phyloP scores from a whole-genome alignment of 768 basidiomycete genomes.

The Strobilomyces echinocephalus region DNA sequence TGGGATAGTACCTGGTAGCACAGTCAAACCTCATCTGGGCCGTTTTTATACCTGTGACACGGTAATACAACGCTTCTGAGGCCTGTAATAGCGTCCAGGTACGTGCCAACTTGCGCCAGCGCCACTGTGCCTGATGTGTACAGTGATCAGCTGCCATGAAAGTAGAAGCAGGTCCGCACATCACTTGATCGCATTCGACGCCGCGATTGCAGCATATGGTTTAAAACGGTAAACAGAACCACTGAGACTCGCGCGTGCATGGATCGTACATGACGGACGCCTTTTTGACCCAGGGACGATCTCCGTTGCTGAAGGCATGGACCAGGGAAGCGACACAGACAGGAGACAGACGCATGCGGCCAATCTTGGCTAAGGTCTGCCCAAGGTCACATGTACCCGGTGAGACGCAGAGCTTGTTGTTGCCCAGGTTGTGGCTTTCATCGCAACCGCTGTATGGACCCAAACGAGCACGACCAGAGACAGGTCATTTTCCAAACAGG shows the following conservation, averaged over 20 bases:
- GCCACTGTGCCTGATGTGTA: conserved; percentile 57
- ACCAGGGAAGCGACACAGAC: background rate
- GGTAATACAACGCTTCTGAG: conserved; percentile 60
- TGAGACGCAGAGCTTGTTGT: conserved; percentile 63
- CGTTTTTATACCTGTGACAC: too few species aligned
- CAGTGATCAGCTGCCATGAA: conserved; percentile 1
- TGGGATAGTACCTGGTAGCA: too few species aligned
- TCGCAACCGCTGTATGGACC: conserved; percentile 16
- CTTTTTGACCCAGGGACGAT: conserved; percentile 44
- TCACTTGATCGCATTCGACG: conserved; percentile 74
- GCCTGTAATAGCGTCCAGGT: conserved; percentile 91
- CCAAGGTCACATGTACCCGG: conserved; percentile 76
- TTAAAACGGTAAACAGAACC: conserved; percentile 69
- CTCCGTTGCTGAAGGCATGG: background rate
- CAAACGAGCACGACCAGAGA: background rate
- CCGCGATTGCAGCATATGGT: conserved; percentile 84
- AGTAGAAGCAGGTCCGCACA: background rate
- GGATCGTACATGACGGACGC: conserved; percentile 71
- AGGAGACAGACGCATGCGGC: conserved; percentile 52
- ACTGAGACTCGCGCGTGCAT: conserved; percentile 62
- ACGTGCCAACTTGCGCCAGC: conserved; percentile 71
- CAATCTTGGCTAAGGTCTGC: conserved; percentile 81
- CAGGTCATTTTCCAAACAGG: background rate
- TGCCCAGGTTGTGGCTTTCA: conserved; percentile 50
- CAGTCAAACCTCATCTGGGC: too few species aligned